Evolutionary conservation across 345 rosid genomes (phyloP).

Genomic region (Salix exigua): DNA sequence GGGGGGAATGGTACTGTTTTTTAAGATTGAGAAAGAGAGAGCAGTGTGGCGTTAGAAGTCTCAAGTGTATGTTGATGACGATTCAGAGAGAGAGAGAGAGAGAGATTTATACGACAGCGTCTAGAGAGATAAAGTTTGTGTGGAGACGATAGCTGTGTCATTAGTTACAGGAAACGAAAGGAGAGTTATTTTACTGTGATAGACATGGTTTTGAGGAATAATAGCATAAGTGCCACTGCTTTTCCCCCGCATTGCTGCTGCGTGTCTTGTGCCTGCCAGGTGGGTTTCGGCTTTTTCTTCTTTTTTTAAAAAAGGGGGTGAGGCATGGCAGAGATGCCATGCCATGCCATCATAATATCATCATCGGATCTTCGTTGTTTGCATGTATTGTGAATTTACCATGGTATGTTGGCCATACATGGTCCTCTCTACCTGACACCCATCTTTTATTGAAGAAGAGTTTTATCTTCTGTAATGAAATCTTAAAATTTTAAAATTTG

Average conservation of each 20-base stretch:
- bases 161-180: not conserved
- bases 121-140: not conserved
- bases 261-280: not conserved
- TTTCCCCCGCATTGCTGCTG: too few species aligned
- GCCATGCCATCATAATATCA: not conserved
- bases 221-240: slow-evolving; percentile 1
- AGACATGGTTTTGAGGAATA: not conserved
- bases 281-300: too few species aligned
- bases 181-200: not conserved
- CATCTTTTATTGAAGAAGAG: not conserved
- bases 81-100: not conserved
- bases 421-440: not conserved
- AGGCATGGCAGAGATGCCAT: not conserved
- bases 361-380: not conserved
- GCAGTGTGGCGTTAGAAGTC: not conserved
- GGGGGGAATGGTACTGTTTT: too few species aligned
- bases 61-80: not conserved
- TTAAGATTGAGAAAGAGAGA: not conserved
- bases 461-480: not conserved
- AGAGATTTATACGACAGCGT: not conserved
- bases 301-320: too few species aligned
- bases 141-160: not conserved
- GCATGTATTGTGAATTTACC: not conserved
- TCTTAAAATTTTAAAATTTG: not conserved
- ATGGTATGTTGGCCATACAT: too few species aligned